Evolutionary conservation across 306 rosid species (phyloP).

Genomic region (Inga oerstediana): DNA sequence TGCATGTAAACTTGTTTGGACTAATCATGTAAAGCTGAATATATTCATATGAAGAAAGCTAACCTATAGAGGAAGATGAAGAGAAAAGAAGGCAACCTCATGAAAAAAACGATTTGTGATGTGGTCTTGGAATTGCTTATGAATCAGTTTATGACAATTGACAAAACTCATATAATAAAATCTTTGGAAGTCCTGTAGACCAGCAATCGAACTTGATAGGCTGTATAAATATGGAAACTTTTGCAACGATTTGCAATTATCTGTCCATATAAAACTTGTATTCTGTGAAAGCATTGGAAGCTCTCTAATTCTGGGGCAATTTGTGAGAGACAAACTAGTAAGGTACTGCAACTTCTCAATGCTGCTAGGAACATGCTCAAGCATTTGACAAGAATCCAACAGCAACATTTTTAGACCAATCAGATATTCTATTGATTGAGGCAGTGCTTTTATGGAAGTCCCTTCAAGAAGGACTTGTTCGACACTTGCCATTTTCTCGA

Average conservation of each 20-base stretch:
- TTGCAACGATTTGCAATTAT: constrained; percentile 15
- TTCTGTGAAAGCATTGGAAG: constrained; percentile 16
- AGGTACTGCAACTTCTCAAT: constrained; percentile 25
- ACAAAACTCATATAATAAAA: background rate
- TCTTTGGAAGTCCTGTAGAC: background rate
- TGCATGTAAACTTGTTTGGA: too few species aligned
- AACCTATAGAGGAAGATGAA: background rate
- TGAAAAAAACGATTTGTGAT: background rate
- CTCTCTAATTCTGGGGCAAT: background rate
- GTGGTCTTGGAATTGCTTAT: background rate
- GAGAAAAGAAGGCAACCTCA: background rate
- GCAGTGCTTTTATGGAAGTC: constrained; percentile 21
- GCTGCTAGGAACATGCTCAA: constrained; percentile 23
- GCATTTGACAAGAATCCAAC: constrained; percentile 17
- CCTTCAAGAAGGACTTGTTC: constrained; percentile 21
- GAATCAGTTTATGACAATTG: constrained; percentile 9
- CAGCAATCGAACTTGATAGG: background rate
- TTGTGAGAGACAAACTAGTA: background rate
- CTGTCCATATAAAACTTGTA: background rate
- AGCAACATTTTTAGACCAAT: background rate
- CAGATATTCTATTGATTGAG: constrained; percentile 1
- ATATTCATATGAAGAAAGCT: too few species aligned
- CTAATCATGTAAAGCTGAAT: too few species aligned
- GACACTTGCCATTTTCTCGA: constrained; percentile 8
- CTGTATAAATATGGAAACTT: background rate